These are phyloP conservation scores for Candida coleopterorum DNA, from an alignment of 805 yeast species.

Conservation along the genomic window DNA sequence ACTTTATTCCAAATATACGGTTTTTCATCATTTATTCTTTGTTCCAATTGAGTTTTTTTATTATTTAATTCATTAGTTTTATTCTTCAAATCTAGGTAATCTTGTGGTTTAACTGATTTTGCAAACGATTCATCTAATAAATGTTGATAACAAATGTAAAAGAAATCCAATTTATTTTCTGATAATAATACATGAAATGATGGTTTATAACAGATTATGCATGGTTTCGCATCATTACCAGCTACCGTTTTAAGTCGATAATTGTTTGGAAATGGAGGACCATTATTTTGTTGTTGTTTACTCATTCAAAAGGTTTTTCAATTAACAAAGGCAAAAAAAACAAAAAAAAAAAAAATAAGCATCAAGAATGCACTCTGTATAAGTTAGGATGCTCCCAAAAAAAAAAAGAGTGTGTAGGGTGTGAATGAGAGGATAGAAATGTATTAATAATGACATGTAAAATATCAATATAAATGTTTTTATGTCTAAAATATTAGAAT, in stretches of 20 bases:
- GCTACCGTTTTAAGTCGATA: conserved; percentile 43
- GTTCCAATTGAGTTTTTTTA: conserved; percentile 17
- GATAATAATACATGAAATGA: conserved; percentile 43
- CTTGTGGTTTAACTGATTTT: conserved; percentile 28
- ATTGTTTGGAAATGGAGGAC: conserved; percentile 27
- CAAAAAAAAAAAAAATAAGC: no score
- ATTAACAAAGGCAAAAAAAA: no score
- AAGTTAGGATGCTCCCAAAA: no score
- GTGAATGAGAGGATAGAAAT: no score
- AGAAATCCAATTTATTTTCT: conserved; percentile 45
- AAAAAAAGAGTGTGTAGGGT: no score
- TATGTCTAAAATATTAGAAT: no score
- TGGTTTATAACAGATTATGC: conserved; percentile 49
- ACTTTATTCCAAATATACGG: conserved; percentile 34
- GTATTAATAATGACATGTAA: no score
- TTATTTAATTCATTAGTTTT: conserved; percentile 16
- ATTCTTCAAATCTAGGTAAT: conserved; percentile 22
- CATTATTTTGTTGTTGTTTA: neutral
- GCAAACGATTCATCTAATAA: conserved; percentile 46
- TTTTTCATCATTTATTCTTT: conserved; percentile 22
- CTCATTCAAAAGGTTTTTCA: no score
- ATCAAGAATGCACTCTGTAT: no score
- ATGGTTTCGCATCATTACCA: conserved; percentile 37
- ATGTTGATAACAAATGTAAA: conserved; percentile 48
- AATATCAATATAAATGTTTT: no score